These are phyloP conservation scores for Aegilops bicornis DNA, from an alignment of 176 grass and related monocot genomes.

Conservation along the genomic window DNA sequence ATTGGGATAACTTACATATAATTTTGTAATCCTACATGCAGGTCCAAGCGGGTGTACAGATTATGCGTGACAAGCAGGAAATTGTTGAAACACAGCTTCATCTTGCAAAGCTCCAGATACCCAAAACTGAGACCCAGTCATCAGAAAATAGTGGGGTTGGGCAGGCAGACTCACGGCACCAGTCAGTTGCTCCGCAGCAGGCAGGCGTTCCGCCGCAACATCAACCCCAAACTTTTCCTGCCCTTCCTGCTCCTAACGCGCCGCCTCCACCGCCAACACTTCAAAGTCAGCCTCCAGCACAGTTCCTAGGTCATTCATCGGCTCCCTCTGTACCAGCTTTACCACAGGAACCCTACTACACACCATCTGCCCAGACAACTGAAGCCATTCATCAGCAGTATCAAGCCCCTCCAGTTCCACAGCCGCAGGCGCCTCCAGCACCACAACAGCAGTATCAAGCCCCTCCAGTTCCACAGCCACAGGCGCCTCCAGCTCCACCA, in stretches of 20 bases:
- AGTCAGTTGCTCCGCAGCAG: slow-evolving; percentile 27
- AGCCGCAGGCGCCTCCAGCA: slow-evolving; percentile 39
- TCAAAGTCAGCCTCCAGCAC: slow-evolving; percentile 48
- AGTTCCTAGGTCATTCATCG: slow-evolving; percentile 30
- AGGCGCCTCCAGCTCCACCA: slow-evolving; percentile 33
- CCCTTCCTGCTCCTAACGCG: slow-evolving; percentile 66
- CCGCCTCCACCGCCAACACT: slow-evolving; percentile 48
- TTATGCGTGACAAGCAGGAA: slow-evolving; percentile 84
- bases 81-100: slow-evolving; percentile 81
- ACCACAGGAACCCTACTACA: slow-evolving; percentile 49
- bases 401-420: slow-evolving; percentile 47
- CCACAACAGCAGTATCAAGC: slow-evolving; percentile 57
- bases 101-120: slow-evolving; percentile 63
- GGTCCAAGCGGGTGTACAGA: slow-evolving; percentile 79
- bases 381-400: slow-evolving; percentile 67
- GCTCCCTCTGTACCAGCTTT: slow-evolving; percentile 35
- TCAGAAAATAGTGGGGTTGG: slow-evolving; percentile 32
- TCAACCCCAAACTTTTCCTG: slow-evolving; percentile 48
- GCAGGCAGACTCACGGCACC: slow-evolving; percentile 31
- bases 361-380: slow-evolving; percentile 36
- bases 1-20: not conserved
- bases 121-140: slow-evolving; percentile 26
- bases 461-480: slow-evolving; percentile 41
- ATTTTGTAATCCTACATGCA: slow-evolving; percentile 19
- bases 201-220: slow-evolving; percentile 37